These are phyloP conservation scores for Acacia confusa DNA, from an alignment of 306 rosid species.

Conservation along the genomic window DNA sequence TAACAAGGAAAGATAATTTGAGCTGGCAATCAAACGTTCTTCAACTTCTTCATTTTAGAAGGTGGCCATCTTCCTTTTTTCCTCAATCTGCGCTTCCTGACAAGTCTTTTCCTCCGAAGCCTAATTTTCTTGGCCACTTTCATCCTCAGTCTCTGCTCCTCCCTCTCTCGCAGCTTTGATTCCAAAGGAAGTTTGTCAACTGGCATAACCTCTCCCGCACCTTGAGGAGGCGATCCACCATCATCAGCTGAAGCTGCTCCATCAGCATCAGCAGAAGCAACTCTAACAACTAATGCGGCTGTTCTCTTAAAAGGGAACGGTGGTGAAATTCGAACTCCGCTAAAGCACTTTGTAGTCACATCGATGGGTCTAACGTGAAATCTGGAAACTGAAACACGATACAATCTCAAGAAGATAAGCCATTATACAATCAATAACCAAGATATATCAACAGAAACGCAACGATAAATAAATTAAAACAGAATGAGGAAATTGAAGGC, in stretches of 20 bases:
- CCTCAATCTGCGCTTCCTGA: slow-evolving; percentile 66
- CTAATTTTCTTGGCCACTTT: slow-evolving; percentile 84
- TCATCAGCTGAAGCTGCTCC: slow-evolving; percentile 23
- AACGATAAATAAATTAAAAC: neutral
- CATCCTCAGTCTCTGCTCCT: slow-evolving; percentile 72
- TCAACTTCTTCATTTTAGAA: slow-evolving; percentile 86
- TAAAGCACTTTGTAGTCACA: slow-evolving; percentile 37
- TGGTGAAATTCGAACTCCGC: slow-evolving; percentile 41
- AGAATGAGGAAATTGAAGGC: neutral
- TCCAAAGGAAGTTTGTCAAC: slow-evolving; percentile 84
- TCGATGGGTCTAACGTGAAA: slow-evolving; percentile 37
- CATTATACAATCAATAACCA: neutral
- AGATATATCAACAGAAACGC: neutral
- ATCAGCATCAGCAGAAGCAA: slow-evolving; percentile 24
- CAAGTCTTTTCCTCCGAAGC: slow-evolving; percentile 78
- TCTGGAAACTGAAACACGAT: slow-evolving; percentile 49
- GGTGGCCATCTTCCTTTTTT: slow-evolving; percentile 98
- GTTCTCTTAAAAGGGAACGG: slow-evolving; percentile 22
- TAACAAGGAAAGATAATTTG: slow-evolving; percentile 17
- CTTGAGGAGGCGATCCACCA: slow-evolving; percentile 33
- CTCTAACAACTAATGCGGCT: slow-evolving; percentile 20
- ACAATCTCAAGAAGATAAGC: neutral
- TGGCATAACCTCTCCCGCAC: slow-evolving; percentile 42
- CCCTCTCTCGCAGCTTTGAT: slow-evolving; percentile 75
- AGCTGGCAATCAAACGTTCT: slow-evolving; percentile 65